phyloP scores from a whole-genome alignment of 495 filamentous ascomycete species.

The Podospora conica region DNA sequence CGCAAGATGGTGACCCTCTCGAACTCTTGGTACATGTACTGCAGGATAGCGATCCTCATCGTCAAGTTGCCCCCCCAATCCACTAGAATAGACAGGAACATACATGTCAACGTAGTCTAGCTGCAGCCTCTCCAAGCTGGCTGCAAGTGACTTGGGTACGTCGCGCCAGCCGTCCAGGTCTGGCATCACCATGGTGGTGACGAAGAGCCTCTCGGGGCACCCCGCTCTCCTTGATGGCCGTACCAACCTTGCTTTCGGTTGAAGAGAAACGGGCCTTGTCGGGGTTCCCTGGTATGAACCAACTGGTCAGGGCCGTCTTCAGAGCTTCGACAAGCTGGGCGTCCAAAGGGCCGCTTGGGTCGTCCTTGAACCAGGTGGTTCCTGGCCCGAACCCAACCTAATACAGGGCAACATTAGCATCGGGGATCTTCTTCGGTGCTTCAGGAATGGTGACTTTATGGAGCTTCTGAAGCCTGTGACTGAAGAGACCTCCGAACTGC shows the following conservation, averaged over 20 bases:
- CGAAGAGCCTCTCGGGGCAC: conserved; percentile 2
- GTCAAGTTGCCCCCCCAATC: no score
- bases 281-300: background rate
- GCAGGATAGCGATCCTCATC: no score
- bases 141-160: background rate
- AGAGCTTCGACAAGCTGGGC: background rate
- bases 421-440: no score
- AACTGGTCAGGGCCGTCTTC: background rate
- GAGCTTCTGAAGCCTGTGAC: no score
- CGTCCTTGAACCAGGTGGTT: background rate
- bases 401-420: background rate
- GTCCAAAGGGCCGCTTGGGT: background rate
- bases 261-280: background rate
- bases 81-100: no score
- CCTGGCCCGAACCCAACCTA: background rate
- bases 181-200: conserved; percentile 4
- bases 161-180: background rate
- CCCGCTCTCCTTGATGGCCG: background rate
- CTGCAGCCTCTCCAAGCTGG: background rate
- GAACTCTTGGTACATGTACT: no score
- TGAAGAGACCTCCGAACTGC: no score
- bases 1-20: no score
- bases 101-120: background rate
- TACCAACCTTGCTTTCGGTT: background rate
- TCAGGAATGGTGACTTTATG: no score